Percentiles rank a stretch among this genome's conserved stretches.
Conservation (phyloP, 73 alveolate genomes). For the Paraurostyla sp. region DNA sequence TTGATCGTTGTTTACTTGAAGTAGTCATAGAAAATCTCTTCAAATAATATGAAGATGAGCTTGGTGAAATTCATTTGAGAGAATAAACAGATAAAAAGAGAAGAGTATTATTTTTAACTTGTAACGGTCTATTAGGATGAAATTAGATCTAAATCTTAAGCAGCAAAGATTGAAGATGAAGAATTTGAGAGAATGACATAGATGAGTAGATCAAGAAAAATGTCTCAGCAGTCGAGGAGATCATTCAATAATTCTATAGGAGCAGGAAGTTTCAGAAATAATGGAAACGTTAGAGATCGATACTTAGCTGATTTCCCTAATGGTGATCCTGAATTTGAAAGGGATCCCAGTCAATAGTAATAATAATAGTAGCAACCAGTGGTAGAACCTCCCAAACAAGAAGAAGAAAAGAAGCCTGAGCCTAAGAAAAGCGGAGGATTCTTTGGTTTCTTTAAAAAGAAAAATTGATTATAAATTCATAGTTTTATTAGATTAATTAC, state of each 20-base stretch:
- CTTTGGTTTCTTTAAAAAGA: conserved; percentile 6
- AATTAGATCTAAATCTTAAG: background rate
- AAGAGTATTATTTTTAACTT: conserved; percentile 23
- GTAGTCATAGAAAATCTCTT: conserved; percentile 34
- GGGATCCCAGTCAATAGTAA: too few species aligned
- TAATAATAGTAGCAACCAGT: background rate
- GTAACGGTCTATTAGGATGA: conserved; percentile 17
- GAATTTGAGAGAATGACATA: conserved; percentile 32
- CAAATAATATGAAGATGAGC: conserved; percentile 65
- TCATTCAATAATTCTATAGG: background rate
- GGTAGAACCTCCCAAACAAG: background rate
- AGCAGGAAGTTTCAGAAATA: background rate
- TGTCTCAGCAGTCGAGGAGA: background rate
- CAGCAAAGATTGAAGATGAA: conserved; percentile 39
- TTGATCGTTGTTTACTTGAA: conserved; percentile 64
- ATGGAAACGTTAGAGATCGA: conserved; percentile 18
- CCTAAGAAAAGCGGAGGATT: conserved; percentile 41
- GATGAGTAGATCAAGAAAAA: conserved; percentile 11
- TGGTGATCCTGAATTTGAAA: background rate
- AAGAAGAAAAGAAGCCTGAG: conserved; percentile 2
- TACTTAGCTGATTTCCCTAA: conserved; percentile 2
- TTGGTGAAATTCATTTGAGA: conserved; percentile 48
- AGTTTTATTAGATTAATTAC: background rate
- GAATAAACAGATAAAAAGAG: conserved; percentile 58
- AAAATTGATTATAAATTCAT: background rate